phyloP scores from a whole-genome alignment of 306 rosid species.

The Spatholobus suberectus region DNA sequence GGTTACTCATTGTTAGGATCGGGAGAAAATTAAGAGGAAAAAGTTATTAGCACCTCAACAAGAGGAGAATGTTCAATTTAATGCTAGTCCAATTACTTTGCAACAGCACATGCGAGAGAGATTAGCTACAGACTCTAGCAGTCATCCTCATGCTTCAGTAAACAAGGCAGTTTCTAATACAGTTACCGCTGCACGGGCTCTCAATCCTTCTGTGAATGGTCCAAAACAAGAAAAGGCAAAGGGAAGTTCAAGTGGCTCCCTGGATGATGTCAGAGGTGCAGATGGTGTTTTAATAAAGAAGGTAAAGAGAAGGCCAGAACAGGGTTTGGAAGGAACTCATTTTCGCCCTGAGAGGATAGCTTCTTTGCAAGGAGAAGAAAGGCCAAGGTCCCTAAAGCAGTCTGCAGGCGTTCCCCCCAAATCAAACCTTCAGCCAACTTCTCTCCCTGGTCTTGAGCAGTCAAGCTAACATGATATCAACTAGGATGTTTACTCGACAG shows the following conservation, averaged over 20 bases:
- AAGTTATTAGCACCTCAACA: constrained; percentile 59
- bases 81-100: constrained; percentile 49
- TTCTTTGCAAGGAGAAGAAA: constrained; percentile 65
- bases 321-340: constrained; percentile 59
- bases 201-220: constrained; percentile 52
- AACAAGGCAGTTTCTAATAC: constrained; percentile 60
- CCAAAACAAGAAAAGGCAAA: constrained; percentile 72
- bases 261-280: constrained; percentile 61
- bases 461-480: constrained; percentile 75
- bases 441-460: constrained; percentile 74
- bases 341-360: constrained; percentile 57
- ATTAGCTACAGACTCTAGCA: constrained; percentile 61
- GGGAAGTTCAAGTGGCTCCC: constrained; percentile 61
- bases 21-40: constrained; percentile 75
- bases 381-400: constrained; percentile 62
- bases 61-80: constrained; percentile 66
- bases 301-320: constrained; percentile 75
- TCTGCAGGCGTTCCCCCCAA: constrained; percentile 61
- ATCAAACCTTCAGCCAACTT: constrained; percentile 64
- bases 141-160: constrained; percentile 47
- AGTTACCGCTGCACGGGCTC: constrained; percentile 48
- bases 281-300: constrained; percentile 58
- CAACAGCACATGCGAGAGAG: constrained; percentile 65
- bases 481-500: constrained; percentile 47
- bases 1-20: constrained; percentile 60